These are phyloP conservation scores for Populus hybrid DNA, from an alignment of 441 rosid genomes.

Conservation along the genomic window DNA sequence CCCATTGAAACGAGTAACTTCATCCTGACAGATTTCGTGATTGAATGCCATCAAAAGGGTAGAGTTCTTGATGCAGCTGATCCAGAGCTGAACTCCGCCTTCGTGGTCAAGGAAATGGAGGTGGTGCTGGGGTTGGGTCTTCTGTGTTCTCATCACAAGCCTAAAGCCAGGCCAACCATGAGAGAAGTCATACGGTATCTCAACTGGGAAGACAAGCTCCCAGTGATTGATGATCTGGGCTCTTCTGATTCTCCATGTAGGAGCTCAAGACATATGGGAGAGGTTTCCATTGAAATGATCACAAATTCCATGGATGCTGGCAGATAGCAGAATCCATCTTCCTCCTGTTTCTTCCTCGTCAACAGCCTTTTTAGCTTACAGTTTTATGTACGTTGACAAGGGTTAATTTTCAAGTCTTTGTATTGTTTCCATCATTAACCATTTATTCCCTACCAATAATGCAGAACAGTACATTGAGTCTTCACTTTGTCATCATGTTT, in stretches of 20 bases:
- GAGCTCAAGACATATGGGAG: conserved; percentile 9
- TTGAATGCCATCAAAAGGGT: conserved; percentile 29
- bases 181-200: conserved; percentile 40
- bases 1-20: conserved; percentile 18
- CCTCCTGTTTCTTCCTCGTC: neutral
- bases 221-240: conserved; percentile 13
- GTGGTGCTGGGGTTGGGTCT: conserved; percentile 41
- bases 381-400: neutral
- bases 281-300: conserved; percentile 16
- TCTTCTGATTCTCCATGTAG: conserved; percentile 6
- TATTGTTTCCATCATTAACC: no score
- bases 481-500: no score
- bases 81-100: conserved; percentile 21
- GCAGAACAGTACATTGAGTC: no score
- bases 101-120: conserved; percentile 32
- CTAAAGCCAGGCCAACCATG: conserved; percentile 44
- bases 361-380: neutral
- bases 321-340: conserved; percentile 18
- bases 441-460: no score
- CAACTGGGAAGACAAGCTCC: conserved; percentile 37
- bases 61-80: conserved; percentile 34
- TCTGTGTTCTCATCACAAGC: conserved; percentile 30
- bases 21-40: conserved; percentile 40
- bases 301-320: conserved; percentile 22
- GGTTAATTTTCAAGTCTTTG: no score